Evolutionary conservation across 1,284 basidiomycete species (phyloP), one percentile per base, ranked within the genome.

Genomic region (Malassezia yamatoensis): DNA sequence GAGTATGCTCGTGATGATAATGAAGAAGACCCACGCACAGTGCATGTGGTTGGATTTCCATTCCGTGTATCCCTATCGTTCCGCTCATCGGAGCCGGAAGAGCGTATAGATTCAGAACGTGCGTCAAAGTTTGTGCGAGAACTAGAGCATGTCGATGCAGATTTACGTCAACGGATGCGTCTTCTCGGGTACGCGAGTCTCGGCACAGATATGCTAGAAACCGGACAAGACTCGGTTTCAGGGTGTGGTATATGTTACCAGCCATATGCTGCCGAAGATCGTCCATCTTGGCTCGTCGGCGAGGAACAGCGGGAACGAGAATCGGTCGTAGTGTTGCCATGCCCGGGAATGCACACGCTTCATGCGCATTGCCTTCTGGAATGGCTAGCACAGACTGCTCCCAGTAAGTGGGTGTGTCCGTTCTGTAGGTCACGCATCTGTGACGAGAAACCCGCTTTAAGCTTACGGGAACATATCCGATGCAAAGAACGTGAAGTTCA

Each of bases 231-330:
- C 24, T 43, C 54, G 1, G 48, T 63, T 21, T 59, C 64, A 10
- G 70, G 71, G 3, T 74, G 71, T 36, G 64, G 63, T 10, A 54
- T 74, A 32, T 74, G 71, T 29, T 60, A 71, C 9, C 70, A 74
- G 20, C 60, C 53, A 10, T 74, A 72, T 54, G 58, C 54, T 6
- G 38, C 51, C 5, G 68, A 71, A 29, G 71, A 74, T 35, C 51
- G 59, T 15, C 70, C 70, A 0, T 67, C 67, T 37, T 66, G 59
- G 59, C 63, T 67, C 58, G 54, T 64, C 35, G 69, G 59, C n/a
- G 65, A 65, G 24, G 58, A 62, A 29, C 56, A 53, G 36, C 62
- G 58, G 18, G 54, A 61, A 16, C 64, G 70, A 45, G 62, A 65
- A 42, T 55, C 66, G 10, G 65, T 72, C 2, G 68, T 72, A 1